These are phyloP conservation scores for Solanum ahanhuiri DNA, from an alignment of 257 asterid species.

Conservation along the genomic window DNA sequence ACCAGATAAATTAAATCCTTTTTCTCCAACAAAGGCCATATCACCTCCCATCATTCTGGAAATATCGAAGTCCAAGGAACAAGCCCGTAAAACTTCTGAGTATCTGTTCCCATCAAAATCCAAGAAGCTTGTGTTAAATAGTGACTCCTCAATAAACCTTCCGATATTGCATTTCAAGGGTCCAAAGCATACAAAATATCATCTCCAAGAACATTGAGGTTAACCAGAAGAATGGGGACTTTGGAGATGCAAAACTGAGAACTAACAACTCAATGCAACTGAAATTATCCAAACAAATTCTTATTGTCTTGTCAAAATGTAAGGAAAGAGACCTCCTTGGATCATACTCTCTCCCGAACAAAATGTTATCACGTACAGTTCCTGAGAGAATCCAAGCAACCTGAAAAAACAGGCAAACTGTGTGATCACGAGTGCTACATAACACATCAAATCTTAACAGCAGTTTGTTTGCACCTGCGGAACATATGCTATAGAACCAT, in stretches of 20 bases:
- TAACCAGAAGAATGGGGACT: not conserved
- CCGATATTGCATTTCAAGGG: not conserved
- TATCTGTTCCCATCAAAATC: slow-evolving; percentile 36
- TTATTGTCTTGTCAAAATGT: not conserved
- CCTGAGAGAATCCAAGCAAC: slow-evolving; percentile 95
- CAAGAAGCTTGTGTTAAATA: not conserved
- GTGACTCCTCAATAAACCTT: not conserved
- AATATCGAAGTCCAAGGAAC: slow-evolving; percentile 66
- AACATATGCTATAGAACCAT: slow-evolving; percentile 70
- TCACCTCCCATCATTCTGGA: slow-evolving; percentile 88
- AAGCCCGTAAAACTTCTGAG: slow-evolving; percentile 51
- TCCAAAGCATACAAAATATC: not conserved
- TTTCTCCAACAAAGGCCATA: slow-evolving; percentile 80
- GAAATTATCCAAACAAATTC: not conserved
- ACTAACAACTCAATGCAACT: not conserved
- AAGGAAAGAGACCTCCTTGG: slow-evolving; percentile 39
- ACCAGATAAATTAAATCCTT: slow-evolving; percentile 83
- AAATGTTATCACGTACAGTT: slow-evolving; percentile 79
- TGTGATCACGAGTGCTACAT: slow-evolving; percentile 1
- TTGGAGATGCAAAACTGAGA: not conserved
- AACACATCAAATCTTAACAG: not conserved
- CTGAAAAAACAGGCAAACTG: slow-evolving; percentile 20
- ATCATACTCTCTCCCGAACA: slow-evolving; percentile 67
- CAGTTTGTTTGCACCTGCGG: slow-evolving; percentile 61
- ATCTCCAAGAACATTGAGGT: not conserved